Base-by-base conservation (phyloP, 2,329 filamentous ascomycete species). In the Aspergillus vadensis region DNA sequence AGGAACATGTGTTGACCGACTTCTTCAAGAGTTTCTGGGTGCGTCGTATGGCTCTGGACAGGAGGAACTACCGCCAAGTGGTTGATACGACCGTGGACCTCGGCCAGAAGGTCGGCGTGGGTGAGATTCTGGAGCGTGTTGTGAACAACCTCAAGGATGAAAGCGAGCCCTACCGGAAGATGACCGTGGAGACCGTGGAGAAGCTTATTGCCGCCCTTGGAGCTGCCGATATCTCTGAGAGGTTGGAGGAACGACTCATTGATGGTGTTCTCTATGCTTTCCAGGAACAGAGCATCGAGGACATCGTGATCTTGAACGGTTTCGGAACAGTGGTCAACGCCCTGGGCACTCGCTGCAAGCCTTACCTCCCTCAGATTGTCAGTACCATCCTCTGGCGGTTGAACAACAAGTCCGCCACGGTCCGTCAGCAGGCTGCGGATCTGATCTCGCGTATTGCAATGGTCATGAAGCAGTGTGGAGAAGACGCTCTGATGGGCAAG, bases 1-100 rank as follows among this genome's bases (percentile, higher is more conserved):
- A 97, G 77, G 93, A 98, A 72, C 90, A 96, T 64, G 93, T 99
- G 7, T 83, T 99, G 41, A 88, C 91, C 67, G 95, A 98, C 63
- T 99, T 99, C 74, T 99, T 99, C 83, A 97, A 97, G 81, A 93
- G 90, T 73, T 99, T 99, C 80, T 99, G 95, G 95, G 93, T 98
- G 43, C 85, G 95, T 64, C 86, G 95, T 59, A 98, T 99, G 92
- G 95, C 95, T 7, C 81, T 99, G 59, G 95, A 99, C 77, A 96
- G 97, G 81, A 89, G 95, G 66, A 99, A 98, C 80, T 99, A 98
- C 76, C 87, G 94, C 69, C 94, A 98, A 74, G 95, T 99, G 6
- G 95, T 99, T 7, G 95, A 99, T 76, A 99, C 95, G 0, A 99
- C 95, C 0, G 94, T 98, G 14, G 95, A 99, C 70, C 87, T 99